phyloP scores from a whole-genome alignment of 805 yeast genomes.

The Candida argentea region DNA sequence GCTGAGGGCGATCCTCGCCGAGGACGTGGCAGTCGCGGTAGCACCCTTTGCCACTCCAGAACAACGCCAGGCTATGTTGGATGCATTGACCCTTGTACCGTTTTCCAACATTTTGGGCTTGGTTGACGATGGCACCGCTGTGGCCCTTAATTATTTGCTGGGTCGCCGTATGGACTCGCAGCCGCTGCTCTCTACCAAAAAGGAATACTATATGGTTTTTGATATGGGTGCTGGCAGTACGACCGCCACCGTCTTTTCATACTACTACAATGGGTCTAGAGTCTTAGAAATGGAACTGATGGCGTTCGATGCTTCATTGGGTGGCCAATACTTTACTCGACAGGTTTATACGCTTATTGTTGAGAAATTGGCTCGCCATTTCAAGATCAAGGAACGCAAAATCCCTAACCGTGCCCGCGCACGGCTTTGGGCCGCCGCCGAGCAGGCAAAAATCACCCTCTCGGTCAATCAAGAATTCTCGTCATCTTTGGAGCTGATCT shows the following conservation, averaged over 20 bases:
- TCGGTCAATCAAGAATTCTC: conserved; percentile 80
- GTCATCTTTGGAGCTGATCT: conserved; percentile 68
- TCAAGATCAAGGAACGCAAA: conserved; percentile 28
- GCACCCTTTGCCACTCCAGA: conserved; percentile 60
- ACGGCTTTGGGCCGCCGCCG: conserved; percentile 72
- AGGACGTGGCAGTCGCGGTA: conserved; percentile 64
- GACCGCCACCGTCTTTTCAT: conserved; percentile 72
- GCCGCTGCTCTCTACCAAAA: conserved; percentile 14
- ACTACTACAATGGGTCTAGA: conserved; percentile 26
- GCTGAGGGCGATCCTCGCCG: conserved; percentile 39
- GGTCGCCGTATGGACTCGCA: conserved; percentile 30
- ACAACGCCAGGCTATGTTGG: conserved; percentile 62
- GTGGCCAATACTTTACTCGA: conserved; percentile 69
- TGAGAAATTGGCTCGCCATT: conserved; percentile 42
- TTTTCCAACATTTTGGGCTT: conserved; percentile 48
- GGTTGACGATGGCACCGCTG: conserved; percentile 88
- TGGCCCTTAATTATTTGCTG: conserved; percentile 72
- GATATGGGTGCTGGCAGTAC: conserved; percentile 94
- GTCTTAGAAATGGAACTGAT: conserved; percentile 59
- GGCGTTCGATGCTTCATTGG: conserved; percentile 56
- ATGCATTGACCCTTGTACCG: conserved; percentile 64
- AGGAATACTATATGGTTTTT: conserved; percentile 59
- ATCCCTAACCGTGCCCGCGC: conserved; percentile 45
- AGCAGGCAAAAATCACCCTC: conserved; percentile 75
- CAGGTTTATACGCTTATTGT: conserved; percentile 52